Evolutionary conservation across 1,284 basidiomycete genomes (phyloP), one percentile per base, ranked within the genome.

Genomic region (Apiotrichum laibachii): DNA sequence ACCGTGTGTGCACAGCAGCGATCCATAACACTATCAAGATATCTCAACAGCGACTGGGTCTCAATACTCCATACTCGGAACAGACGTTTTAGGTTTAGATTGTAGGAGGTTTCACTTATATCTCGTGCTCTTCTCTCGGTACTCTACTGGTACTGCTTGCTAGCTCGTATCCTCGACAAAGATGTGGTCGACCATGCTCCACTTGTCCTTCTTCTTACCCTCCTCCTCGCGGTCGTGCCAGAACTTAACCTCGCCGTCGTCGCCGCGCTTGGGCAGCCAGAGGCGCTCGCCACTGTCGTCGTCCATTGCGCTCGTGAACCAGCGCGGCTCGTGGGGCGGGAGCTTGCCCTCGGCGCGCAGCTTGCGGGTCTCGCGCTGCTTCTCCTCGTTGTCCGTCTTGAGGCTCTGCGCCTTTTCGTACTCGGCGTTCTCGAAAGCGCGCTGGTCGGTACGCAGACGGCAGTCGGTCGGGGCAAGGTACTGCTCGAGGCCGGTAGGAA

Each of bases 381-480:
- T 85, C 64, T 96, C 91, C 73, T 98, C 95, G 71, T 97, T 90
- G 61, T 81, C 81, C 31, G 83, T 81, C 81, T 99, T 98, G 65
- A 97, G 81, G 40, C 65, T 84, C 75, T 98, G 96, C 49, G 95
- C 95, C 39, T 85, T 81, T 67, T 97, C 93, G 71, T 93, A 97
- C 71, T 85, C 82, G n/a, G 92, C 93, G 65, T 86, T 79, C 82
- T 97, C 93, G 69, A 96, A 96, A n/a, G 93, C 92, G 33, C 91
- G 83, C 76, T 97, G 91, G 74, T 99, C 95, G 0, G 93, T 94
- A 0, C 95, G 85, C 48, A 97, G 78, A 1, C 95, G 86, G 73
- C 94, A 98, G 78, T 99, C 95, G 1, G 95, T 98, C 1, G 92
- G 90, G 37, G 88, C 88, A 5, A 98, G 69, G 77, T 85, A 92